A percentile compares a stretch with the other conserved stretches of the same genome.
These are phyloP conservation scores for Solanum acaule DNA, from an alignment of 257 asterid genomes.

Conservation along the genomic window DNA sequence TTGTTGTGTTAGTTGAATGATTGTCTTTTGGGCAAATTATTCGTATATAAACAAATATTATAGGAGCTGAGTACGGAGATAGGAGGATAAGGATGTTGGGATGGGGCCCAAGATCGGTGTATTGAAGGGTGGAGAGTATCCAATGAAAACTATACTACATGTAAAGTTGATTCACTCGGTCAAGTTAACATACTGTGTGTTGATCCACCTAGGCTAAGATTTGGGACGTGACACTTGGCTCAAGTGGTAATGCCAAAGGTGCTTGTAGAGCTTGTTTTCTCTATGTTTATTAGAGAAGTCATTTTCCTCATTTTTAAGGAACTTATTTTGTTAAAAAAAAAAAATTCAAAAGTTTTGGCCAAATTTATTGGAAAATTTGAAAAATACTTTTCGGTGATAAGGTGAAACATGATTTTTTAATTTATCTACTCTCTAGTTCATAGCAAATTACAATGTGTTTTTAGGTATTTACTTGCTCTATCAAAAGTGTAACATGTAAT, in stretches of 20 bases:
- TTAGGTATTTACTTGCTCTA: too few species aligned
- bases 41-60: background rate
- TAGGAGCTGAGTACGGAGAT: background rate
- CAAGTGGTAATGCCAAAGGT: background rate
- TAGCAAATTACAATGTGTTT: background rate
- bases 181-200: background rate
- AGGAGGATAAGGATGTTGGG: too few species aligned
- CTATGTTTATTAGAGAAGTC: too few species aligned
- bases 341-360: fast-evolving
- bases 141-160: too few species aligned
- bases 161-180: background rate
- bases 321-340: too few species aligned
- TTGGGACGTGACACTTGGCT: background rate
- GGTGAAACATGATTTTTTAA: background rate
- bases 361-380: too few species aligned
- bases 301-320: too few species aligned
- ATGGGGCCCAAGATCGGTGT: background rate
- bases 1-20: background rate
- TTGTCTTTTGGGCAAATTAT: background rate
- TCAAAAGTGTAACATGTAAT: background rate
- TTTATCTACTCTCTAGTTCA: background rate
- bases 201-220: too few species aligned
- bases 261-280: too few species aligned
- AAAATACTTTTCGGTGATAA: too few species aligned
- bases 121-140: too few species aligned